These are phyloP conservation scores for Podaxis sp. DNA, from an alignment of 768 basidiomycete species.

Conservation along the genomic window DNA sequence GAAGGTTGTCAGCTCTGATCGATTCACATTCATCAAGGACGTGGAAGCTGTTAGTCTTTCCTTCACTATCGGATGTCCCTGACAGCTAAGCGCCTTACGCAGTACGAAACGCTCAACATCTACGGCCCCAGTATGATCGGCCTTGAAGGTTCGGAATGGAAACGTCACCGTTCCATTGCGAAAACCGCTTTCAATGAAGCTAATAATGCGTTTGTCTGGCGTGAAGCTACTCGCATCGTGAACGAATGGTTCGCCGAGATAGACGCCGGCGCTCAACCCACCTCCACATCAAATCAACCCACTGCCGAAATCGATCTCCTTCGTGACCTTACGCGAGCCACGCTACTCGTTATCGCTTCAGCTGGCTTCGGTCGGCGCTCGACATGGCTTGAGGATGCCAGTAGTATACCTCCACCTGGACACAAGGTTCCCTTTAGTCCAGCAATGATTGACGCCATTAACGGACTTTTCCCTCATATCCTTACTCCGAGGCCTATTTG, in stretches of 20 bases:
- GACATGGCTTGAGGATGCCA: slow-evolving; percentile 32
- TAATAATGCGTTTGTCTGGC: slow-evolving; percentile 50
- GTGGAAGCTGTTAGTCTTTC: slow-evolving; percentile 29
- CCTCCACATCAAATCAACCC: not conserved
- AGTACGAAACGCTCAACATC: slow-evolving; percentile 43
- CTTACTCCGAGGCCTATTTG: slow-evolving; percentile 35
- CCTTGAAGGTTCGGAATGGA: slow-evolving; percentile 45
- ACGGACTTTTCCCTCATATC: slow-evolving; percentile 27
- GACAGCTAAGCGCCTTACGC: not conserved
- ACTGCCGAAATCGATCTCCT: slow-evolving; percentile 22
- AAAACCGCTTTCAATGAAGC: slow-evolving; percentile 55
- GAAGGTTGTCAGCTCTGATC: slow-evolving; percentile 31
- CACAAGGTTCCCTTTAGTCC: slow-evolving; percentile 35
- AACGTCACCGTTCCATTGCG: slow-evolving; percentile 41
- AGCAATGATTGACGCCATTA: slow-evolving; percentile 31
- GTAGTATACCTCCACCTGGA: slow-evolving; percentile 26
- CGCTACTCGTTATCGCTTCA: slow-evolving; percentile 39
- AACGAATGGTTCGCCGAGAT: slow-evolving; percentile 44
- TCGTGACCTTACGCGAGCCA: slow-evolving; percentile 28
- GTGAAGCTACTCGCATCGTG: slow-evolving; percentile 38
- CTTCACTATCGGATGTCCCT: not conserved
- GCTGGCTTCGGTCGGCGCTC: slow-evolving; percentile 41
- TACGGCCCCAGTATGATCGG: slow-evolving; percentile 48
- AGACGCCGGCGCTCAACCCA: slow-evolving; percentile 18
- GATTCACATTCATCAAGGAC: slow-evolving; percentile 41